Percentiles rank a stretch among this genome's conserved stretches.
Conservation (phyloP, 2,329 filamentous ascomycete species). For the Venturia aucupariae region DNA sequence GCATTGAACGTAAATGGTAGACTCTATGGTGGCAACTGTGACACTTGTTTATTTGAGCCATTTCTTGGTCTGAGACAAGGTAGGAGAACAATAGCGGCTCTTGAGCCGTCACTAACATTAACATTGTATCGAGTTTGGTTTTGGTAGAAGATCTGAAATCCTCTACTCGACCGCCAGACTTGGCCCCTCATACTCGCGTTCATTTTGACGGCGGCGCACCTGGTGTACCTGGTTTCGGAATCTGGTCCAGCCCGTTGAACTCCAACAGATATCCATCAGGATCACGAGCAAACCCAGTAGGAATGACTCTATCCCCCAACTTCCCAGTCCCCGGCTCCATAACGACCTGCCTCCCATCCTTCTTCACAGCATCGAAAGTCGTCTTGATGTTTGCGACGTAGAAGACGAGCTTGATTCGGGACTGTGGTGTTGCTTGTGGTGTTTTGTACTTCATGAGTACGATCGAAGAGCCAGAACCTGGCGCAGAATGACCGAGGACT, state of each 20-base stretch:
- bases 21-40: no score
- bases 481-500: constrained; percentile 6
- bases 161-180: neutral
- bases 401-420: constrained; percentile 11
- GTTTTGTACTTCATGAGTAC: constrained; percentile 14
- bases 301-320: neutral
- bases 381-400: constrained; percentile 13
- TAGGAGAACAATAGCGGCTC: no score
- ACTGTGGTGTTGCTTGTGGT: neutral
- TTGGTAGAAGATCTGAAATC: no score
- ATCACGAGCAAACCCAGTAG: constrained; percentile 12
- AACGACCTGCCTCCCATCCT: constrained; percentile 7
- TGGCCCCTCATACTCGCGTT: neutral
- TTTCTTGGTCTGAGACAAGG: no score
- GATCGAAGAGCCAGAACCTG: constrained; percentile 6
- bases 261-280: constrained; percentile 14
- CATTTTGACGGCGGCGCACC: neutral
- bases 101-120: no score
- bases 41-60: no score
- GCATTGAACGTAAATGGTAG: no score
- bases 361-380: constrained; percentile 1
- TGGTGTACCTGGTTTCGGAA: neutral
- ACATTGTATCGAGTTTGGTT: no score
- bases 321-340: constrained; percentile 8
- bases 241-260: constrained; percentile 7